A percentile compares a stretch with the other conserved stretches of the same genome.
phyloP scores from a whole-genome alignment of 306 rosid genomes.

The Vicia faba region DNA sequence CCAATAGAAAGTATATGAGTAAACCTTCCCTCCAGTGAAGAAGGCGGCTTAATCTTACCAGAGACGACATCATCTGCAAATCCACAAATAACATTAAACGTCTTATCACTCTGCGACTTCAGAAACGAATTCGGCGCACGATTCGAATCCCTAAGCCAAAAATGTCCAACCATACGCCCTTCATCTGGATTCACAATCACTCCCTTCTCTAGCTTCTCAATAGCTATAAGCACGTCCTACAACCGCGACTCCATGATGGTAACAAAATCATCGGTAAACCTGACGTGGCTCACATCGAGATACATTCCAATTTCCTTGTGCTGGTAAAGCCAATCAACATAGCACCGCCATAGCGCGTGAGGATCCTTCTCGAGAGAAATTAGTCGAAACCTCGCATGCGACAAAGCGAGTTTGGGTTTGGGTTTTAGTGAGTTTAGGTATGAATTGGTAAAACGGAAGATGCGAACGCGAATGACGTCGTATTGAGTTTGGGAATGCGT shows the following conservation, averaged over 20 bases:
- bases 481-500: background rate
- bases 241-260: conserved; percentile 78
- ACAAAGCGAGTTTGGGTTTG: conserved; percentile 49
- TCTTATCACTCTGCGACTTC: conserved; percentile 66
- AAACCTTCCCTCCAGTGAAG: conserved; percentile 69
- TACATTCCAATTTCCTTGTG: conserved; percentile 81
- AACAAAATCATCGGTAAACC: conserved; percentile 81
- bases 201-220: conserved; percentile 86
- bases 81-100: conserved; percentile 55
- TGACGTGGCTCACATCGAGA: conserved; percentile 90
- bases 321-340: conserved; percentile 89
- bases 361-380: conserved; percentile 70
- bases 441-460: conserved; percentile 42
- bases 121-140: conserved; percentile 74
- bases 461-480: conserved; percentile 2
- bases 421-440: conserved; percentile 29
- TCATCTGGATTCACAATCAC: conserved; percentile 96
- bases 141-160: conserved; percentile 78
- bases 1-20: conserved; percentile 88
- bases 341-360: conserved; percentile 69
- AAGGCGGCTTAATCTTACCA: conserved; percentile 94
- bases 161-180: conserved; percentile 96
- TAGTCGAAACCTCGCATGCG: conserved; percentile 62
- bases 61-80: conserved; percentile 82
- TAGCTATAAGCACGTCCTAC: conserved; percentile 62